Evolutionary conservation across 305 asterid genomes (phyloP), one percentile per base, ranked within the genome.

Genomic region (Lippia alba): DNA sequence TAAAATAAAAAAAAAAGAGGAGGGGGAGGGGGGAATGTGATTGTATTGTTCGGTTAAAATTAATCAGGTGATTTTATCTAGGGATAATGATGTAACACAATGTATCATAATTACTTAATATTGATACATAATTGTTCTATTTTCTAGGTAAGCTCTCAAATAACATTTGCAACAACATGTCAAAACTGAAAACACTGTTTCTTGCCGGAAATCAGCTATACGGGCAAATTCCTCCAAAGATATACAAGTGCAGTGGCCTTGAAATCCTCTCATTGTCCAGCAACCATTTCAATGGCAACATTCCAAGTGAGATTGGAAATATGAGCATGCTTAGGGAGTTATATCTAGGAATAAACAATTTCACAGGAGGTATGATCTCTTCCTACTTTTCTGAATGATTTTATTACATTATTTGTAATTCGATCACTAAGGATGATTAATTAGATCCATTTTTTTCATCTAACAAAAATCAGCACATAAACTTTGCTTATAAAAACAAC

Each of bases 211-310:
- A 78, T 59, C 39, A 12, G n/a, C 48, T 78, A 17, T 6, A 15
- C 7, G 74, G 79, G 32, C 30, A 12, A 11, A 74, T 78, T 16
- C 79, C 71, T 1, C 10, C 75, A 17, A 73, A 74, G 33, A 53
- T 80, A n/a, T 39, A 24, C 11, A 77, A 70, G n/a, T 73, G 77
- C 62, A 69, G 17, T 17, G 57, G 50, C 33, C 67, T 59, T 17
- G 67, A 59, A 33, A n/a, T 19, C 12, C 16, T 80, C 8, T 5
- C 12, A 4, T 8, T 63, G 9, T 56, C 48, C 17, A 2, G 0
- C 49, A 80, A 80, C 20, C 51, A 15, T 6, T 33, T 73, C 12
- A 64, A 62, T 17, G 80, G 80, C 15, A 32, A 34, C 46, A 71
- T 77, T 16, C 78, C 82, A 12, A 2, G 48, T 14, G 76, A 45